Conservation (phyloP, 2,329 filamentous ascomycete species). For the Acephala macrosclerotiorum region DNA sequence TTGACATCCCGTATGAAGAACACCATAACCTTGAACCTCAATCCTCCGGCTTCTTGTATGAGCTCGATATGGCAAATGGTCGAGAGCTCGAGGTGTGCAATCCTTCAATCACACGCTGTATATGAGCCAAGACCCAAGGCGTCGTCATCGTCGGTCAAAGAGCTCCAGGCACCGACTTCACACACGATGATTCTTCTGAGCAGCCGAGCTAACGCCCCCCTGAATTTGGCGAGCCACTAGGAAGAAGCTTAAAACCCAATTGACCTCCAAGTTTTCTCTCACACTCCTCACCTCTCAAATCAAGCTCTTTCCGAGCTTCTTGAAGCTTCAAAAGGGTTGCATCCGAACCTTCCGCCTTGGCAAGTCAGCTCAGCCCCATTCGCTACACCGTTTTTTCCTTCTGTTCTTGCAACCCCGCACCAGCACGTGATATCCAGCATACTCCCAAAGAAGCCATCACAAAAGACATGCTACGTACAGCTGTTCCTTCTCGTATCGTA, state of each 20-base stretch:
- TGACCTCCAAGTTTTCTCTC: not conserved
- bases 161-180: not conserved
- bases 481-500: not conserved
- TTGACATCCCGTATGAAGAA: not conserved
- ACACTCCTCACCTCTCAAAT: no score
- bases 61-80: no score
- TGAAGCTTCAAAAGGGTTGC: not conserved
- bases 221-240: not conserved
- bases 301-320: not conserved
- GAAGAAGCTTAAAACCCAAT: constrained; percentile 1
- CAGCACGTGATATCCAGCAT: not conserved
- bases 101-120: no score
- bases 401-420: not conserved
- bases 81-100: no score
- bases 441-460: not conserved
- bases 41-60: no score
- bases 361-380: not conserved
- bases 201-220: not conserved
- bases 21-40: no score
- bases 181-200: not conserved
- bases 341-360: not conserved
- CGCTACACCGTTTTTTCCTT: not conserved
- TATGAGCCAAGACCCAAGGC: no score
- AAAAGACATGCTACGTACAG: no score
- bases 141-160: no score